Conservation (phyloP, 140 eudicot genomes). For the Oenanthe javanica region DNA sequence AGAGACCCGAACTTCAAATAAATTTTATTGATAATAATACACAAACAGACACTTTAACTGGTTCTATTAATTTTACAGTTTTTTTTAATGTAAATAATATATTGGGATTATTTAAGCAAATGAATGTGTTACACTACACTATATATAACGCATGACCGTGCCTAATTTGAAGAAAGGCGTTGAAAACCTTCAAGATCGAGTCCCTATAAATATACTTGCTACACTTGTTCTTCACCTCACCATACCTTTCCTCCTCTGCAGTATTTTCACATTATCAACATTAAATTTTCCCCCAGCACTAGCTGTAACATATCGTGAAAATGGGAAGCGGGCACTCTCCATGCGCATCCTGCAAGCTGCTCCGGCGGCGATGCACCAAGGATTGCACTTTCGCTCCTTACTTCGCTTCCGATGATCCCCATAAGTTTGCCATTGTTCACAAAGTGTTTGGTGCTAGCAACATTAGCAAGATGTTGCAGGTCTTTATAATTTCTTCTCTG, state of each 20-base stretch:
- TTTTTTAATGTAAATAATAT: too few species aligned
- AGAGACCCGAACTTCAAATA: too few species aligned
- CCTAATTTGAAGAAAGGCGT: background rate
- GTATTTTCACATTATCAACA: background rate
- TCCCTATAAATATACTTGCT: background rate
- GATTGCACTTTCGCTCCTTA: constrained; percentile 87
- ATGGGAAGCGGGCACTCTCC: constrained; percentile 43
- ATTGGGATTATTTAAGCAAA: too few species aligned
- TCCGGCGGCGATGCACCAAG: constrained; percentile 71
- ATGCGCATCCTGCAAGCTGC: constrained; percentile 86
- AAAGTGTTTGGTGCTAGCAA: constrained; percentile 92
- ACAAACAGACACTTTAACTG: too few species aligned
- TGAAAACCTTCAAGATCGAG: background rate
- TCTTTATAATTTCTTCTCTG: constrained; percentile 8
- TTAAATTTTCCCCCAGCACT: background rate
- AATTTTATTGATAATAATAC: too few species aligned
- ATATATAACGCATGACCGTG: too few species aligned
- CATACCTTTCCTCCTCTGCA: background rate
- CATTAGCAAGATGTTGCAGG: constrained; percentile 91
- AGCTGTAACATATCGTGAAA: background rate
- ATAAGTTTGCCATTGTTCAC: constrained; percentile 83
- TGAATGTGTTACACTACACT: too few species aligned
- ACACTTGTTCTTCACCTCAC: background rate
- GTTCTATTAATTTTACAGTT: too few species aligned
- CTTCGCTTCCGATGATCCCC: constrained; percentile 82